A percentile compares a stretch with the other conserved stretches of the same genome.
These are phyloP conservation scores for Amphichorda felina DNA, from an alignment of 2,329 filamentous ascomycete species.

Conservation along the genomic window DNA sequence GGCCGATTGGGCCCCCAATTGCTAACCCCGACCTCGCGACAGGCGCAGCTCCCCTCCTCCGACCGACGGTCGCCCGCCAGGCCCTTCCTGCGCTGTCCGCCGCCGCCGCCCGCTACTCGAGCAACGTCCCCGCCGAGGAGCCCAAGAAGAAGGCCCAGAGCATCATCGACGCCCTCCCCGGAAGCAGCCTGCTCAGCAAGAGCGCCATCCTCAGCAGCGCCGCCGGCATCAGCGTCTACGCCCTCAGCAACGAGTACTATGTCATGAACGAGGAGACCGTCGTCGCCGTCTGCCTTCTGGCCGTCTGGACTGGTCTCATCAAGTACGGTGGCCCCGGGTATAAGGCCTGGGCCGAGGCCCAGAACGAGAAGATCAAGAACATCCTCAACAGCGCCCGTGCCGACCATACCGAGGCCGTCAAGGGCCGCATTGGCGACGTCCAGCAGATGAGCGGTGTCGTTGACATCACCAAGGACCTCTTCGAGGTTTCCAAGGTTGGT, in stretches of 20 bases:
- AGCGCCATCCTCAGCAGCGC: slow-evolving; percentile 91
- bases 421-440: slow-evolving; percentile 87
- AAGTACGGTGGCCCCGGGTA: slow-evolving; percentile 91
- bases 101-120: slow-evolving; percentile 56
- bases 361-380: slow-evolving; percentile 85
- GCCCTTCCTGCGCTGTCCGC: slow-evolving; percentile 63
- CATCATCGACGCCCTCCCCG: slow-evolving; percentile 84
- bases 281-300: slow-evolving; percentile 82
- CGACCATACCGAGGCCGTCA: slow-evolving; percentile 92
- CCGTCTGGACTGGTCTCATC: slow-evolving; percentile 84
- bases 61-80: slow-evolving; percentile 67
- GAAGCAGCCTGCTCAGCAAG: slow-evolving; percentile 88
- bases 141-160: slow-evolving; percentile 96
- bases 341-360: slow-evolving; percentile 79
- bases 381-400: slow-evolving; percentile 89
- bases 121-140: slow-evolving; percentile 72
- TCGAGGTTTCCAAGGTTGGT: slow-evolving; percentile 92
- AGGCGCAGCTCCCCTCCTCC: slow-evolving; percentile 79
- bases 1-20: slow-evolving; percentile 1
- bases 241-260: slow-evolving; percentile 99
- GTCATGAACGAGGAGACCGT: slow-evolving; percentile 99
- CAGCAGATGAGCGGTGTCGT: slow-evolving; percentile 91
- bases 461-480: slow-evolving; percentile 92
- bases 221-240: slow-evolving; percentile 82
- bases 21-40: slow-evolving; percentile 6